phyloP scores from a whole-genome alignment of 1,284 basidiomycete genomes.

The Mycena sp. region DNA sequence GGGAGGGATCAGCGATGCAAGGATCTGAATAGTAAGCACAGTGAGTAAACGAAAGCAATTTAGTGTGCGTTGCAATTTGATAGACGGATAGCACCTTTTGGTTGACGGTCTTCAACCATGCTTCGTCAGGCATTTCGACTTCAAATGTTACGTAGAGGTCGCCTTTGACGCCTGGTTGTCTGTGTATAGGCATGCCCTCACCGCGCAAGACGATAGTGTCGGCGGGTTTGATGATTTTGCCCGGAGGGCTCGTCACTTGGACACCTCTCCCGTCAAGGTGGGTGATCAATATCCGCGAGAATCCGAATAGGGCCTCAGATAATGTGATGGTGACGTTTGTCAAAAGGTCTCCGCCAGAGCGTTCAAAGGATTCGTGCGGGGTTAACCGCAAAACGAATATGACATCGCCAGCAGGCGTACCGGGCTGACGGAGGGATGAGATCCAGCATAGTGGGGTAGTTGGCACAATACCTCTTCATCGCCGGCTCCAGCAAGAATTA shows the following conservation, averaged over 20 bases:
- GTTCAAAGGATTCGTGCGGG: conserved; percentile 83
- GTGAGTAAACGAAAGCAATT: conserved; percentile 43
- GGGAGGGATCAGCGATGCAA: conserved; percentile 74
- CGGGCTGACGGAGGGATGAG: conserved; percentile 64
- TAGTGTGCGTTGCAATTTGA: not conserved
- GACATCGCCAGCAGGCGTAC: conserved; percentile 86
- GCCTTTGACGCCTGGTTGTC: conserved; percentile 74
- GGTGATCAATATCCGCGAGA: conserved; percentile 86
- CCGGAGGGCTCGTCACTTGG: conserved; percentile 74
- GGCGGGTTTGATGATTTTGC: conserved; percentile 80
- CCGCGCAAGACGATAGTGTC: conserved; percentile 79
- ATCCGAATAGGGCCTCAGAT: conserved; percentile 93
- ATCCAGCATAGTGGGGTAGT: not conserved
- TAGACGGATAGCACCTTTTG: conserved; percentile 55
- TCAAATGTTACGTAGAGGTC: conserved; percentile 85
- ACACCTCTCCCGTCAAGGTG: conserved; percentile 93
- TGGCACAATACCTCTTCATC: conserved; percentile 79
- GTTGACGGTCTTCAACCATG: conserved; percentile 74
- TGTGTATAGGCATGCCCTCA: conserved; percentile 89
- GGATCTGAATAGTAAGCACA: conserved; percentile 53
- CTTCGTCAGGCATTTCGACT: conserved; percentile 84
- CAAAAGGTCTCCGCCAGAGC: conserved; percentile 81
- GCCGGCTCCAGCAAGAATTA: conserved; percentile 89
- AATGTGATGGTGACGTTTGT: conserved; percentile 84
- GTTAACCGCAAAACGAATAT: conserved; percentile 82